A percentile compares a stretch with the other conserved stretches of the same genome.
phyloP scores from a whole-genome alignment of 306 rosid genomes.

The Fagus sylvatica region DNA sequence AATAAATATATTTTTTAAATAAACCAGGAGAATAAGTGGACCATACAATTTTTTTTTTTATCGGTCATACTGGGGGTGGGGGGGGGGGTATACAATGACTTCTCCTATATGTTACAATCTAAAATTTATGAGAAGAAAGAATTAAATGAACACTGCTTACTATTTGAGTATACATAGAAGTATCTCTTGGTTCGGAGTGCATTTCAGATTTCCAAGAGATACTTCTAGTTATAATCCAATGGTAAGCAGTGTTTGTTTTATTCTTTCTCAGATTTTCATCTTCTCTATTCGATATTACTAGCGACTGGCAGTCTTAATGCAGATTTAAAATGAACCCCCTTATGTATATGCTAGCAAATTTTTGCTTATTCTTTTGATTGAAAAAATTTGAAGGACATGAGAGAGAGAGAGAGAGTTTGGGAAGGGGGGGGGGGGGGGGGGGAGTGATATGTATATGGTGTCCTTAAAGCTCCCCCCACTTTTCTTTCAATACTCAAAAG shows the following conservation, averaged over 20 bases:
- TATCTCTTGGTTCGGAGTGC: not conserved
- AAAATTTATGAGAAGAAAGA: not conserved
- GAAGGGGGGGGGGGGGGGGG: not conserved
- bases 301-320: slow-evolving; percentile 4
- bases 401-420: not conserved
- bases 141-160: not conserved
- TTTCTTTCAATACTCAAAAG: not conserved
- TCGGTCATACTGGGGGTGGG: no score
- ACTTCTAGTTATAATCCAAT: no score
- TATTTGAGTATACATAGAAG: not conserved
- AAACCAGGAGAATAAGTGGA: not conserved
- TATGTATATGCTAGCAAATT: slow-evolving; percentile 1
- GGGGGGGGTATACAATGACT: not conserved
- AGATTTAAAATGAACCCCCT: not conserved
- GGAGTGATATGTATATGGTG: not conserved
- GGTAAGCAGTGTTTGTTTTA: no score
- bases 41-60: not conserved
- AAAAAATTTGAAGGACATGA: no score
- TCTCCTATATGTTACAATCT: not conserved
- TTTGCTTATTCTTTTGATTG: not conserved
- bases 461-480: not conserved
- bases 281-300: slow-evolving; percentile 4
- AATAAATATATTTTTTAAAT: not conserved
- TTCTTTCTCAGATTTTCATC: no score
- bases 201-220: not conserved